Evolutionary conservation across 1,139 yeast species (phyloP).

Genomic region (Tardiomyces depauwii): DNA sequence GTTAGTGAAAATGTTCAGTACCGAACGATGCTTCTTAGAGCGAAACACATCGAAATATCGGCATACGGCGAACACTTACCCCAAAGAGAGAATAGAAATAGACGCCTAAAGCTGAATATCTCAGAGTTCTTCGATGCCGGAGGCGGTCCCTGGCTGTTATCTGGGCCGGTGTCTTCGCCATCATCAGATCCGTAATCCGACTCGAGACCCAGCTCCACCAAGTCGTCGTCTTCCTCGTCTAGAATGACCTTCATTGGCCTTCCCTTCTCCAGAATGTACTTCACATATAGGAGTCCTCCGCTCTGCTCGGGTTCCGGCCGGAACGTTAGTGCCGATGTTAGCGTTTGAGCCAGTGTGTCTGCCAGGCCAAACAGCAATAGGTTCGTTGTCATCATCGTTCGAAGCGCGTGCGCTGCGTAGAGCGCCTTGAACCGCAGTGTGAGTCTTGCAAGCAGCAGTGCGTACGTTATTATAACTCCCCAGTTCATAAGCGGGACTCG

Average conservation of each 20-base stretch:
- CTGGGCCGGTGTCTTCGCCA: conserved; percentile 24
- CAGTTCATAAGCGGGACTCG: conserved; percentile 26
- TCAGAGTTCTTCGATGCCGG: not conserved
- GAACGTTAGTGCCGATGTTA: conserved; percentile 24
- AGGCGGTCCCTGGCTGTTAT: conserved; percentile 20
- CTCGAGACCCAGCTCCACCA: conserved; percentile 23
- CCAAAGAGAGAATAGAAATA: conserved; percentile 80
- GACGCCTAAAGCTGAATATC: conserved; percentile 51
- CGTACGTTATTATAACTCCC: conserved; percentile 22
- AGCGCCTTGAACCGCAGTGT: conserved; percentile 31
- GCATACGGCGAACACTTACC: conserved; percentile 21
- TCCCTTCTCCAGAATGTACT: conserved; percentile 24
- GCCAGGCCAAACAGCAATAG: conserved; percentile 76
- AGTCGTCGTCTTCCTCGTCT: conserved; percentile 24
- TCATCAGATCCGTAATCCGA: conserved; percentile 4
- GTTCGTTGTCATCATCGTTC: conserved; percentile 78
- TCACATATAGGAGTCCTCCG: conserved; percentile 7
- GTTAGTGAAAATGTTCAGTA: not conserved
- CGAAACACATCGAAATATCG: not conserved
- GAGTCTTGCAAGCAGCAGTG: conserved; percentile 22
- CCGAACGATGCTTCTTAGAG: no score
- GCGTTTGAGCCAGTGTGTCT: conserved; percentile 77
- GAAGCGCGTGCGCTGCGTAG: conserved; percentile 53
- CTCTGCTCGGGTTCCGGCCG: not conserved
- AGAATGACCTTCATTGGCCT: conserved; percentile 25